Evolutionary conservation across 2,329 filamentous ascomycete species (phyloP), one percentile per base, ranked within the genome.

Genomic region (Xylariaceae sp.): DNA sequence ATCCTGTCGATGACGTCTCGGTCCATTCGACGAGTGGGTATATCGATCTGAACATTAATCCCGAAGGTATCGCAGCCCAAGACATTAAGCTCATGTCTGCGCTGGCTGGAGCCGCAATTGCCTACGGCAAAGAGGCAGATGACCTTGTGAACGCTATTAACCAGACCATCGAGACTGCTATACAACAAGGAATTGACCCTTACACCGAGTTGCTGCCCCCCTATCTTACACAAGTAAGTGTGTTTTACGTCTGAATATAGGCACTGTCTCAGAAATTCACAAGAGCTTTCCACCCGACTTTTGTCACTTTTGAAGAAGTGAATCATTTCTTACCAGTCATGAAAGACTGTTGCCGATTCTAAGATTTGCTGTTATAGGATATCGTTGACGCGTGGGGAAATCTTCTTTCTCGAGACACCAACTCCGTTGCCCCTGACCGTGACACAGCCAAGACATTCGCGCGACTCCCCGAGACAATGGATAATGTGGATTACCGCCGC

Each of bases 391-490:
- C 53, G 6, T 46, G 9, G 6, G 31, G 34, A 5, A 46, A 48
- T 1, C 17, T 55, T 9, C 34, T 52, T 18, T 2, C 31, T 22
- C 34, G 31, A 9, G 53, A 55, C 42, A 46, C 47, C 39, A 55
- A 55, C 45, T 19, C 34, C 6, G 52, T 31, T 38, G 41, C 36
- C n/a, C 45, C 53, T 9, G 28, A 52, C 12, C 53, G 49, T 11
- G 49, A 55, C 42, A 43, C 47, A 12, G 22, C 14, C 7, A 52
- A 49, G 38, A 3, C 47, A 22, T 51, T 55, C 31, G 75, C 76
- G 59, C 67, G 79, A n/a, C 59, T 79, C 11, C 79, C 81, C 11
- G 63, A 81, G 39, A 71, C 74, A 0, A 74, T 76, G 28, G 65
- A 71, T 55, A 64, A 70, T 13, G 66, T 66, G 31, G 71, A 70